Base-by-base conservation (phyloP, 768 basidiomycete species). In the Russula abietina region DNA sequence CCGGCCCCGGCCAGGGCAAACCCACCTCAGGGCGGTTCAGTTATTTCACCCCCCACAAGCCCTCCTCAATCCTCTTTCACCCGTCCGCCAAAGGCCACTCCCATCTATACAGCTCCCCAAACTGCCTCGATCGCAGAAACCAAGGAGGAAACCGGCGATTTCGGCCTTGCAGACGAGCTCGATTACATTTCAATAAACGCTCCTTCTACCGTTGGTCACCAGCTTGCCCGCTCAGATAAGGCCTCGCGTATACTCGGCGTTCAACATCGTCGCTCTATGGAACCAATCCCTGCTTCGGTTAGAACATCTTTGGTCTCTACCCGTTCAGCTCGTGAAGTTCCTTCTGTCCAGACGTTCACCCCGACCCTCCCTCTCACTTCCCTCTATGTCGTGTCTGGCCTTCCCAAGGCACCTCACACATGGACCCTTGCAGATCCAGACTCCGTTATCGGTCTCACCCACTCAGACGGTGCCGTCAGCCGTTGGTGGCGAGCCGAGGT, bases 401-500 rank as follows among this genome's bases (percentile, higher is more conserved):
- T 96, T 33, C 89, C 91, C 19, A 94, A 94, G 73, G 87, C 87
- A 33, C 91, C 92, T 0, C 85, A 91, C 72, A 92, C 89, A 12
- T 95, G 93, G 92, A 89, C 90, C 19, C 82, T 93, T 49, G 87
- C 90, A 0, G 93, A 94, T 72, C 86, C 87, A 0, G 90, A 92
- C 72, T 82, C 90, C 1, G 87, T 91, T 57, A 75, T 88, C 55
- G 91, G 89, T 53, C 80, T 93, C 55, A 85, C 89, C 69, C 93
- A 95, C 70, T 80, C 82, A 46, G 90, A 92, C 50, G 88, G 89
- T 61, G 93, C 91, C 55, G 92, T 94, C 60, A 85, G 81, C 67
- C 82, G 91, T 52, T 94, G 89, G 86, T 95, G 91, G 91, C 78
- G 91, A 51, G 88, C 93, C 50, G 93, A 95, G 74, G 91, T 94